phyloP scores from a whole-genome alignment of 805 yeast genomes.

The Sugiyamaella americana region DNA sequence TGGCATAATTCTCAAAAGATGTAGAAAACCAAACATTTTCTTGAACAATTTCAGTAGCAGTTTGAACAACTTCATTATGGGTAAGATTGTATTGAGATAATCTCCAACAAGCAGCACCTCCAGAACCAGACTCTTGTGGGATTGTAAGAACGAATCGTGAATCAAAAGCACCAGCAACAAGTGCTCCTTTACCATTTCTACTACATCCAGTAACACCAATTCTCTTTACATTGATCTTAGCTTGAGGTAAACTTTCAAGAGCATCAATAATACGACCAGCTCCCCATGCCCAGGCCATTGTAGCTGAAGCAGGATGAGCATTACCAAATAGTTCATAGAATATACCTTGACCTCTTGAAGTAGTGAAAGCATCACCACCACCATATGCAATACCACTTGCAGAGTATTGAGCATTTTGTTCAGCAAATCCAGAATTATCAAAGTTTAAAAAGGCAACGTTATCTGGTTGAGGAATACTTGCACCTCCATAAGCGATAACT shows the following conservation, averaged over 20 bases:
- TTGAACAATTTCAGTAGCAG: slow-evolving; percentile 1
- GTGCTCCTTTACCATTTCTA: slow-evolving; percentile 5
- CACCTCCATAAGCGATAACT: background rate
- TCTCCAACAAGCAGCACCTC: slow-evolving; percentile 5
- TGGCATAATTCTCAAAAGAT: slow-evolving; percentile 2
- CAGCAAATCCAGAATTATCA: slow-evolving; percentile 1
- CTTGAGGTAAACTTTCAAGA: slow-evolving; percentile 1
- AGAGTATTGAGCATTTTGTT: background rate
- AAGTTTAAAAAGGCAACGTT: background rate
- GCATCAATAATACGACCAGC: slow-evolving; percentile 1
- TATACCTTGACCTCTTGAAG: background rate
- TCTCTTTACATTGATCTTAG: slow-evolving; percentile 3
- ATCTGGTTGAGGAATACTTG: slow-evolving; percentile 3
- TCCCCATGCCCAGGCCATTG: slow-evolving; percentile 6
- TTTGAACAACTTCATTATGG: slow-evolving; percentile 1
- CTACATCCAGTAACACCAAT: slow-evolving; percentile 4
- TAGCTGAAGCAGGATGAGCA: slow-evolving; percentile 2
- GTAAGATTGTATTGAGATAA: background rate
- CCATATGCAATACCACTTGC: background rate
- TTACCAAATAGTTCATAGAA: slow-evolving; percentile 1
- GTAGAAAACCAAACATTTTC: slow-evolving; percentile 5
- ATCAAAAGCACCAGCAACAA: slow-evolving; percentile 3
- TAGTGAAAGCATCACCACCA: background rate
- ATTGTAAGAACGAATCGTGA: slow-evolving; percentile 1
- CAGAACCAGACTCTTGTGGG: slow-evolving; percentile 4